Conservation (phyloP, 1,284 basidiomycete genomes). For the Cryptococcus sp. region DNA sequence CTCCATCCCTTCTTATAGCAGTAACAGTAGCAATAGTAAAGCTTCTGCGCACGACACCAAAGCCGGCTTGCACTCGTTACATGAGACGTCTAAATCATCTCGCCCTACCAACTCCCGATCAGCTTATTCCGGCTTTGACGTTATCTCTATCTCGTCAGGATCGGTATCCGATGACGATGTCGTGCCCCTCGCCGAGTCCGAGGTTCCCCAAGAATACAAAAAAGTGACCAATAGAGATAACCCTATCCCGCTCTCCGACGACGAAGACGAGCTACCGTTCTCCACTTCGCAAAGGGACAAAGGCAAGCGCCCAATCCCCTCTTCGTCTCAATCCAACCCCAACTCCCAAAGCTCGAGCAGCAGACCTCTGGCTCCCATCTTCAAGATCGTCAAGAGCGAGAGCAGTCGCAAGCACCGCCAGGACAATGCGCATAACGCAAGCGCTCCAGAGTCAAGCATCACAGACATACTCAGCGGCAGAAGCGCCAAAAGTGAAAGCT, state of each 20-base stretch:
- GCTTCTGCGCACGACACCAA: too few species aligned
- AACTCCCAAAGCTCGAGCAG: slow-evolving; percentile 4
- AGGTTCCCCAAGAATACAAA: slow-evolving; percentile 13
- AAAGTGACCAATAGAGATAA: slow-evolving; percentile 22
- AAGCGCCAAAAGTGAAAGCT: too few species aligned
- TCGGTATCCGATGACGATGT: slow-evolving; percentile 17
- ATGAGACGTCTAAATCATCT: too few species aligned
- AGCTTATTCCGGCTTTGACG: background rate
- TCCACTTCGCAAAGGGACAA: slow-evolving; percentile 4
- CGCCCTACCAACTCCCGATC: background rate
- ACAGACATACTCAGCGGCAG: too few species aligned
- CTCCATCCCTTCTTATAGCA: too few species aligned
- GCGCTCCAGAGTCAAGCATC: too few species aligned
- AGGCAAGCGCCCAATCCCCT: slow-evolving; percentile 7
- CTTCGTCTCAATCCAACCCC: background rate
- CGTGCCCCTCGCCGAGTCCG: slow-evolving; percentile 8
- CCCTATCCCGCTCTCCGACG: slow-evolving; percentile 16
- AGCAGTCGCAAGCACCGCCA: too few species aligned
- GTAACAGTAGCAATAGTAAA: too few species aligned
- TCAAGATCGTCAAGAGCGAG: background rate
- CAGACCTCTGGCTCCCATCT: slow-evolving; percentile 13
- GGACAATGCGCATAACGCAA: too few species aligned
- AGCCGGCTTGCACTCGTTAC: too few species aligned
- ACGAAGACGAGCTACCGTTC: slow-evolving; percentile 10
- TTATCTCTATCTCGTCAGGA: slow-evolving; percentile 10